Base-by-base conservation (phyloP, 2,329 filamentous ascomycete genomes). In the Xylaria digitata region DNA sequence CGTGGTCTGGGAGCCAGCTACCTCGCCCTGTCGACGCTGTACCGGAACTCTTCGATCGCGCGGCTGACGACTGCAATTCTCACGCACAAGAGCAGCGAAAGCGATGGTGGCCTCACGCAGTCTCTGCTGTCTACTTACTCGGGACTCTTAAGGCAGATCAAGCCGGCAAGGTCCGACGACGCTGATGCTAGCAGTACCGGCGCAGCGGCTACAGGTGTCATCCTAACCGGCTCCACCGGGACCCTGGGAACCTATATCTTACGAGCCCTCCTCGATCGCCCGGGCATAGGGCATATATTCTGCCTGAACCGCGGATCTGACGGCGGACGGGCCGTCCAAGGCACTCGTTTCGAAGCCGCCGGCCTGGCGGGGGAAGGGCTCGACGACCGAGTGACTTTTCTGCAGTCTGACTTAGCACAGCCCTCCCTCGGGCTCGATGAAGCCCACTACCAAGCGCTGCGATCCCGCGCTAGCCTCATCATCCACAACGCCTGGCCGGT, bases 181-280 rank as follows among this genome's bases (percentile, higher is more conserved):
- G 19, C 26, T 17, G 2, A 32, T 32, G 1, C 30, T 30, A 37
- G n/a, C 30, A 23, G 17, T 1, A 23, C 32, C 15, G 15, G 17
- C n/a, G n/a, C 50, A 11, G 30, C 32, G 19, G 9, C n/a, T 37
- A 40, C 32, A 7, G 50, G n/a, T 21, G 32, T 53, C 8, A 21
- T 77, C 17, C 61, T 77, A 1, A 77, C 75, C 0, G 75, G 75
- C 6, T 76, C 75, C 2, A 76, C 72, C 0, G 74, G 75, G 1
- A 69, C 66, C 0, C n/a, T 75, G 2, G 75, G 74, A 4, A 74
- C 71, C 1, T 65, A 71, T 21, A 54, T 76, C 0, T 48, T 77
- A 8, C 58, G 43, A 5, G 56, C 68, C 1, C 62, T 77, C 1
- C 71, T 76, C 1, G 50, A 61, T 37, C 48, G 59, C 0, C 11